Conservation (phyloP, 495 filamentous ascomycete species). For the Penicillium pancosmium region DNA sequence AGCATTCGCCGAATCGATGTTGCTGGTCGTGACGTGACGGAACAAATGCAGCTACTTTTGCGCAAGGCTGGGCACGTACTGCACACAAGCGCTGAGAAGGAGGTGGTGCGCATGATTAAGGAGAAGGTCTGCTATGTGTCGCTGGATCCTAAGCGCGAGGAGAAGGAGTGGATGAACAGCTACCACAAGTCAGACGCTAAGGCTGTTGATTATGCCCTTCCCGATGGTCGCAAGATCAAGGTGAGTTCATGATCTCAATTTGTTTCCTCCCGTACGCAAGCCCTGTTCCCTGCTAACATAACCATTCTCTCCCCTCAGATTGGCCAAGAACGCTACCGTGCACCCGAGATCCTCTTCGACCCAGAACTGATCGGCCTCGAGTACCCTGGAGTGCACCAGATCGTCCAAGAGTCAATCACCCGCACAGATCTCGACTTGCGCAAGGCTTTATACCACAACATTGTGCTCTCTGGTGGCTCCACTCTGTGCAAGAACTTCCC, state of each 20-base stretch:
- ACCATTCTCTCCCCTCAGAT: constrained; percentile 50
- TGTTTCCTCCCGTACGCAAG: neutral
- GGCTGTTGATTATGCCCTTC: constrained; percentile 81
- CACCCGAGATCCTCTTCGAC: constrained; percentile 97
- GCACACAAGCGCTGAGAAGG: constrained; percentile 97
- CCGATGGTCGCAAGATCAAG: constrained; percentile 91
- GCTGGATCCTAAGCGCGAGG: constrained; percentile 85
- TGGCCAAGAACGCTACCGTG: constrained; percentile 89
- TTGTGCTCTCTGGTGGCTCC: constrained; percentile 93
- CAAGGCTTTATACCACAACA: constrained; percentile 92
- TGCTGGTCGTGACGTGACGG: constrained; percentile 96
- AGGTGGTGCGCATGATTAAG: constrained; percentile 95
- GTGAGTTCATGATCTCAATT: constrained; percentile 43
- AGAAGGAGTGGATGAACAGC: constrained; percentile 85
- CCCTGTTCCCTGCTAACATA: constrained; percentile 2
- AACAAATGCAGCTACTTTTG: constrained; percentile 88
- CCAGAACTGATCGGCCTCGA: constrained; percentile 96
- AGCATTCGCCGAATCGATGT: constrained; percentile 96
- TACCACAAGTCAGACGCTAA: constrained; percentile 62
- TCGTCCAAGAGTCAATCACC: constrained; percentile 94
- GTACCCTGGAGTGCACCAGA: constrained; percentile 96
- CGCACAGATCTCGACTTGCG: constrained; percentile 97
- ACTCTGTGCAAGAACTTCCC: constrained; percentile 93
- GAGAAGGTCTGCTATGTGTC: constrained; percentile 92
- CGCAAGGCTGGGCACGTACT: constrained; percentile 93